Base-by-base conservation (phyloP, 1,139 yeast species). In the Magnusiomyces suaveolens region DNA sequence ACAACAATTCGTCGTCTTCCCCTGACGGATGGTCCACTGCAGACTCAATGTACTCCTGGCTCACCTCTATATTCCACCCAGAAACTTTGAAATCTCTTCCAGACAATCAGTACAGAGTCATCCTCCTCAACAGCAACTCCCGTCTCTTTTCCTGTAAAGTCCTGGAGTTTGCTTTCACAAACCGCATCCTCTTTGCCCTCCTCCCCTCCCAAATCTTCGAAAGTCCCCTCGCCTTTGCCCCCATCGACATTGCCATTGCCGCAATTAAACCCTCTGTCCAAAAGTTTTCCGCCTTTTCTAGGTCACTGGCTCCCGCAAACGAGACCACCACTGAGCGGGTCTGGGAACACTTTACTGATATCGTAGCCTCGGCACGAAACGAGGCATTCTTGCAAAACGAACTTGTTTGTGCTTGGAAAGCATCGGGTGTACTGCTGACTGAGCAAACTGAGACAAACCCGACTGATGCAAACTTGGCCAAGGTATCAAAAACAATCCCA, bases 91-190 rank as follows among this genome's bases (percentile, higher is more conserved):
- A 43, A 29, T 20, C 50, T 10, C 36, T 29, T n/a, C n/a, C n/a
- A n/a, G n/a, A n/a, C n/a, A n/a, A n/a, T n/a, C n/a, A n/a, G 10
- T 36, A 14, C 41, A 10, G 41, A 6, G 54, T 54, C 23, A 48
- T 55, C 2, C 51, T 51, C 23, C 26, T 55, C 43, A 54, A 55
- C 2, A 46, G 53, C 8, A 51, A 48, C 24, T 52, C 55, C 2
- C 39, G 43, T 4, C 33, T 53, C 6, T 55, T 55, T 48, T 55
- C 57, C 6, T 41, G 56, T 1, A 26, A 49, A 20, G 57, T 55
- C 12, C 46, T 55, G 23, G 51, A 52, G 21, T 55, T 52, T 53
- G 56, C 57, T 1, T 41, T 55, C 3, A 51, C 52, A 12, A 46
- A 55, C 32, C 26, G 41, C 21, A 55, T 55, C 38, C 38, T 55